A percentile compares a stretch with the other conserved stretches of the same genome.
Evolutionary conservation across 257 asterid genomes (phyloP).

Genomic region (Sherardia arvensis): DNA sequence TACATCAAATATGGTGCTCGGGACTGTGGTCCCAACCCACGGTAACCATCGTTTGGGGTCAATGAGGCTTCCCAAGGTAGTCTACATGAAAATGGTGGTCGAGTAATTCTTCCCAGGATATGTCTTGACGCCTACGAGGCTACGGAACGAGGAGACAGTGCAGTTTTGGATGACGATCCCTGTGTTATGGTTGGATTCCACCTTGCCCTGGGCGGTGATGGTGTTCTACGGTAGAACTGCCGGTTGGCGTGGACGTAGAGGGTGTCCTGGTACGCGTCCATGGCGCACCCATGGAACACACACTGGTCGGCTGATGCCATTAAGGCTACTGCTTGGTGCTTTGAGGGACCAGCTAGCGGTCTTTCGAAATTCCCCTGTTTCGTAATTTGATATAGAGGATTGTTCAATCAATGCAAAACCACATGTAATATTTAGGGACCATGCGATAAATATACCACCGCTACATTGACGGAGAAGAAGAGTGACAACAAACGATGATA

Average conservation of each 20-base stretch:
- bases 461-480: too few species aligned
- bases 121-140: conserved; percentile 42
- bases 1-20: conserved; percentile 57
- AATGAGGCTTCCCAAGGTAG: conserved; percentile 33
- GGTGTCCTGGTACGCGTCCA: conserved; percentile 43
- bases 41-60: conserved; percentile 77
- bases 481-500: too few species aligned
- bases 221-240: conserved; percentile 45
- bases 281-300: conserved; percentile 31
- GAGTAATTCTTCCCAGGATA: conserved; percentile 79
- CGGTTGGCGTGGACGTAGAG: conserved; percentile 38
- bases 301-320: conserved; percentile 35
- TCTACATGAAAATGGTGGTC: conserved; percentile 48
- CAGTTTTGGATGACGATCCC: conserved; percentile 79
- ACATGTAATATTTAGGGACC: too few species aligned
- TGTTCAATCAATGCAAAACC: too few species aligned
- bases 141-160: conserved; percentile 36
- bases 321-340: conserved; percentile 45
- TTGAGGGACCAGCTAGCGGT: conserved; percentile 34
- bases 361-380: conserved; percentile 39
- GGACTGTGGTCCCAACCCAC: conserved; percentile 70
- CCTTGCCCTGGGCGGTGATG: conserved; percentile 40
- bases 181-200: conserved; percentile 45
- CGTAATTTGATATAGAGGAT: too few species aligned
- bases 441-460: too few species aligned